phyloP scores from a whole-genome alignment of 1,284 basidiomycete species.

The Violaceomyces palustris region DNA sequence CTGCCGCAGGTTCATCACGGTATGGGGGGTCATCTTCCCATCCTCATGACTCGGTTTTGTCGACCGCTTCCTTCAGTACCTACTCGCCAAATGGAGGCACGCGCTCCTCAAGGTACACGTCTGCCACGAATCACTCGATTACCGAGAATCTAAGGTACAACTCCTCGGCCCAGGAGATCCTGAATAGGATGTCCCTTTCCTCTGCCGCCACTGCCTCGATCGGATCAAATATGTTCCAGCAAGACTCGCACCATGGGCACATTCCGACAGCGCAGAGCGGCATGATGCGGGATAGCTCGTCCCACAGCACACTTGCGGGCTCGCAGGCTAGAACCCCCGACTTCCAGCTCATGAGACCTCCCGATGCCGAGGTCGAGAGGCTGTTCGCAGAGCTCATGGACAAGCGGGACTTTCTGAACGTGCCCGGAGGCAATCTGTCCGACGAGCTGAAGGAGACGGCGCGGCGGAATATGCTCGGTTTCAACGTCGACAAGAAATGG shows the following conservation, averaged over 20 bases:
- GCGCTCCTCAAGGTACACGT: too few species aligned
- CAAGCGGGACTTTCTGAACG: constrained; percentile 46
- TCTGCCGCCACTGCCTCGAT: constrained; percentile 4
- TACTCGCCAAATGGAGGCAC: constrained; percentile 5
- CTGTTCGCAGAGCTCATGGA: constrained; percentile 52
- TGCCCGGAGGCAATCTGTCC: constrained; percentile 40
- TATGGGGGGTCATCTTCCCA: too few species aligned
- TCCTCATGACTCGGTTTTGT: too few species aligned
- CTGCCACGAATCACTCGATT: too few species aligned
- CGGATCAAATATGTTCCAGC: constrained; percentile 3
- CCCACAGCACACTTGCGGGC: neutral
- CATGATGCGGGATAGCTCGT: neutral
- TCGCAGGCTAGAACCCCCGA: constrained; percentile 22
- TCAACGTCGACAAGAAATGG: constrained; percentile 76
- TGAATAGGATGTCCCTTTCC: constrained; percentile 17
- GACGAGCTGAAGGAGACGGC: constrained; percentile 41
- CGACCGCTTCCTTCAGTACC: too few species aligned
- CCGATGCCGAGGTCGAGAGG: constrained; percentile 44
- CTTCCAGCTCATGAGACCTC: constrained; percentile 33
- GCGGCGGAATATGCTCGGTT: constrained; percentile 45
- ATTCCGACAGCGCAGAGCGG: neutral
- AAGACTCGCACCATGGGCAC: constrained; percentile 10
- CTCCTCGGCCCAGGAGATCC: constrained; percentile 10
- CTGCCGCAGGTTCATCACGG: too few species aligned
- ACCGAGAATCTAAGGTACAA: too few species aligned